Percentiles rank a stretch among this genome's conserved stretches.
phyloP scores from a whole-genome alignment of 2,329 filamentous ascomycete species.

The Phoma herbarum region DNA sequence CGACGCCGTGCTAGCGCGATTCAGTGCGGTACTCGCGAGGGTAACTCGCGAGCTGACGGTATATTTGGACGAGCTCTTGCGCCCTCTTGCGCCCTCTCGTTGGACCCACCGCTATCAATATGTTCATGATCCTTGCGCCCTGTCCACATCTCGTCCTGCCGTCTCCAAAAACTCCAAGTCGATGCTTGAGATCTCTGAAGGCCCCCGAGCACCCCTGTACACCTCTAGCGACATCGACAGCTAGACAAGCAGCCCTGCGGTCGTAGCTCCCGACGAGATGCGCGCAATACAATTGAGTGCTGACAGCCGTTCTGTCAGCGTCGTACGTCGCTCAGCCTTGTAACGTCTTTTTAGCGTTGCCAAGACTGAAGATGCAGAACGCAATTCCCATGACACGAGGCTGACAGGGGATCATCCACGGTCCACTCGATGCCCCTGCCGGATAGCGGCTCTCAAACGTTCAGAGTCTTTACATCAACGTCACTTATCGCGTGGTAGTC shows the following conservation, averaged over 20 bases:
- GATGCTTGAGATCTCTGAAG: not conserved
- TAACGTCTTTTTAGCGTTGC: not conserved
- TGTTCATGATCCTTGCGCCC: too few relatives aligned
- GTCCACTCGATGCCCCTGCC: slow-evolving; percentile 8
- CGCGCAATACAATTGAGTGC: not conserved
- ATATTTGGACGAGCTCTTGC: slow-evolving; percentile 1
- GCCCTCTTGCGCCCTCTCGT: too few relatives aligned
- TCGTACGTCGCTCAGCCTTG: not conserved
- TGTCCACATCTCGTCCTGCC: too few relatives aligned
- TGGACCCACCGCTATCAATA: too few relatives aligned
- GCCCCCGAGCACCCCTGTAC: not conserved
- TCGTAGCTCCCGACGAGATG: not conserved
- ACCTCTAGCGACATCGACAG: not conserved
- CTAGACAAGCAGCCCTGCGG: not conserved
- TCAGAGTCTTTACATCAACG: slow-evolving; percentile 18
- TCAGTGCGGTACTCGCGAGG: slow-evolving; percentile 15
- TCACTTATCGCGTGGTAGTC: slow-evolving; percentile 10
- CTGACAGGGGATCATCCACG: slow-evolving; percentile 12
- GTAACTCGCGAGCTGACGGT: slow-evolving; percentile 13
- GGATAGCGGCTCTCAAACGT: slow-evolving; percentile 4
- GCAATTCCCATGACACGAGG: not conserved
- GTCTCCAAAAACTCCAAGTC: not conserved
- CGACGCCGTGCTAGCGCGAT: slow-evolving; percentile 4
- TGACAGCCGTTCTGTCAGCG: slow-evolving; percentile 2
- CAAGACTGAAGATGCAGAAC: slow-evolving; percentile 9